Base-by-base conservation (phyloP, 2,329 filamentous ascomycete genomes). In the Trichophaea hybrida region DNA sequence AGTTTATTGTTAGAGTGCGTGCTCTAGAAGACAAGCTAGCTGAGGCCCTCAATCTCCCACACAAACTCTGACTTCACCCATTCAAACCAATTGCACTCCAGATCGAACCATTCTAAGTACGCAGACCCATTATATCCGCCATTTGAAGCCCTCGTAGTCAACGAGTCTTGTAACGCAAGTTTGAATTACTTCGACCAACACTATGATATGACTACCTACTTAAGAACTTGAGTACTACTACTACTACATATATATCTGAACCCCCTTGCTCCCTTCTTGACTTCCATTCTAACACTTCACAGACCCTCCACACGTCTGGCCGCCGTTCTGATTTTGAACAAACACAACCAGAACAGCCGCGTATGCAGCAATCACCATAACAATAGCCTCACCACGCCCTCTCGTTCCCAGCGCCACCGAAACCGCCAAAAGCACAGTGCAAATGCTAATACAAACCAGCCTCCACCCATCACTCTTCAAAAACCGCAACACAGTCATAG, bases 261-360 rank as follows among this genome's bases (percentile, higher is more conserved):
- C 3, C 40, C 40, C 40, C 40, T 12, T 15, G 12, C 3, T 15
- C 12, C 40, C 40, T 44, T 12, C 40, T 15, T 15, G 40, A 15
- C 40, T 3, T 44, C 40, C 40, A 44, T 44, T 44, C 40, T 44
- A 44, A 12, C 12, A 12, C 40, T 15, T 15, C 40, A 15, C 15
- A 15, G 12, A 12, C 15, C 40, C 40, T 15, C 40, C 40, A 15
- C 40, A 12, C 12, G 40, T 15, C 40, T 12, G 12, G 46, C 46
- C 46, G 10, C 10, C 46, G 17, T 24, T 32, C 50, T 33, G 10
- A 32, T 54, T 32, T 35, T 64, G 61, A 17, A 69, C 67, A 62
- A 69, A 70, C 6, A 69, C 68, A 4, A 69, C 68, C 55, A 69
- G 54, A 2, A 70, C 68, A 10, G 68, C 68, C 10, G 68, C 64